Percentiles rank a stretch among this genome's conserved stretches.
Conservation (phyloP, 768 basidiomycete species). For the Boletus bicolor region DNA sequence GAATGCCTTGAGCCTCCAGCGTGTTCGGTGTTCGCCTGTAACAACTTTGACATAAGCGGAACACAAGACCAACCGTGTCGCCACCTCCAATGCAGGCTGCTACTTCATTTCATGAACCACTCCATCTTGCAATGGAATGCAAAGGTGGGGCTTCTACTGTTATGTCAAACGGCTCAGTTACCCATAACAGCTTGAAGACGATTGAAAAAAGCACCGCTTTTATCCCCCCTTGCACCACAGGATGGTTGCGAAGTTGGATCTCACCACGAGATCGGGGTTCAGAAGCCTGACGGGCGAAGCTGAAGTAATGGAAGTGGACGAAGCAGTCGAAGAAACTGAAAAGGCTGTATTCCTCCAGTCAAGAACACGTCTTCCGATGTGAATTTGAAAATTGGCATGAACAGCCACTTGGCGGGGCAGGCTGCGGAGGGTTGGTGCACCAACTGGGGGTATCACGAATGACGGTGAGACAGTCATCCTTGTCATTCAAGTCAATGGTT, state of each 20-base stretch:
- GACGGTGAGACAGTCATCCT: background rate
- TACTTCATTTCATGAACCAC: background rate
- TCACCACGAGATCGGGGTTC: background rate
- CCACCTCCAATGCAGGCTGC: background rate
- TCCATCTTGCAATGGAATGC: slow-evolving; percentile 1
- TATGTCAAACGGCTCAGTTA: background rate
- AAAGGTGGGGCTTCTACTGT: background rate
- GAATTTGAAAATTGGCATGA: background rate
- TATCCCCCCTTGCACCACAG: no score
- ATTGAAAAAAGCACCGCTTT: background rate
- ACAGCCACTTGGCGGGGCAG: no score
- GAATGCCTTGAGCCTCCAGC: slow-evolving; percentile 5
- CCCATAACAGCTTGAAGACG: background rate
- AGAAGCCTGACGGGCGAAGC: background rate
- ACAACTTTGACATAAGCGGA: background rate
- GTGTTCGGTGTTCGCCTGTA: background rate
- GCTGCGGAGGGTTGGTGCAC: no score
- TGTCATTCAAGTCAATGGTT: background rate
- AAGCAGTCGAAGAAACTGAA: background rate
- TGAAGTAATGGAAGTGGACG: slow-evolving; percentile 3
- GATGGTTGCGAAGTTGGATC: background rate
- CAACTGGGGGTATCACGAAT: no score
- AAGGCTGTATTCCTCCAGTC: background rate
- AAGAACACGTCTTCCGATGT: background rate
- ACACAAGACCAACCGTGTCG: background rate